Evolutionary conservation across 305 asterid genomes (phyloP), one percentile per base, ranked within the genome.

Genomic region (Rubia occidens): DNA sequence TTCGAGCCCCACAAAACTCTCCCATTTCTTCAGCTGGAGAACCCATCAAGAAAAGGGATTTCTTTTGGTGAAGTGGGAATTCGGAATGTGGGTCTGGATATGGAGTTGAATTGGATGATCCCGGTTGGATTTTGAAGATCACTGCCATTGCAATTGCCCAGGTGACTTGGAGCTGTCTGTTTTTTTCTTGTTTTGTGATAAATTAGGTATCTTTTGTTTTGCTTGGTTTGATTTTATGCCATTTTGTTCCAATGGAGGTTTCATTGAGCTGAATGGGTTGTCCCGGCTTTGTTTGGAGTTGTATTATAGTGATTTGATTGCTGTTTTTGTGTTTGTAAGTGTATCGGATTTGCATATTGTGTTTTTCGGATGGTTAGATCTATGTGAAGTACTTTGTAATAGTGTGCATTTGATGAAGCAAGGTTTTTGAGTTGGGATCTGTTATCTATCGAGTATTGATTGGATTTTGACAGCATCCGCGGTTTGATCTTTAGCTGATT

Each of bases 81-180:
- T 44, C 61, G 2, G 9, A 78, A 81, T 81, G 85, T 70, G 54
- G 81, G 81, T 59, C 67, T 66, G 18, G 35, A 45, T 63, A 47
- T 74, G 79, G 66, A 49, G 72, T 58, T 63, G 69, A 80, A 78
- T 78, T 77, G 59, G 69, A 77, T 81, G 87, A 90, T 88, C 88
- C 84, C 75, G 58, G 70, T 70, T 49, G 65, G 73, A 45, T 47
- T 42, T 67, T 77, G 78, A 78, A 81, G 95, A 90, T 90, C 90
- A 77, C 80, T 44, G 74, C 82, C 40, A 72, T 80, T 76, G 81
- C 54, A 80, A 76, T 80, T 76, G 77, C 64, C 68, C 61, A 56
- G 74, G 83, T 78, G 64, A 66, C 78, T 76, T 65, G 15, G 37
- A 78, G 74, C 81, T 77, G 71, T 70, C 70, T 75, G 71, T 60